phyloP scores from a whole-genome alignment of 306 rosid species.

The Casuarina cunninghamiana region DNA sequence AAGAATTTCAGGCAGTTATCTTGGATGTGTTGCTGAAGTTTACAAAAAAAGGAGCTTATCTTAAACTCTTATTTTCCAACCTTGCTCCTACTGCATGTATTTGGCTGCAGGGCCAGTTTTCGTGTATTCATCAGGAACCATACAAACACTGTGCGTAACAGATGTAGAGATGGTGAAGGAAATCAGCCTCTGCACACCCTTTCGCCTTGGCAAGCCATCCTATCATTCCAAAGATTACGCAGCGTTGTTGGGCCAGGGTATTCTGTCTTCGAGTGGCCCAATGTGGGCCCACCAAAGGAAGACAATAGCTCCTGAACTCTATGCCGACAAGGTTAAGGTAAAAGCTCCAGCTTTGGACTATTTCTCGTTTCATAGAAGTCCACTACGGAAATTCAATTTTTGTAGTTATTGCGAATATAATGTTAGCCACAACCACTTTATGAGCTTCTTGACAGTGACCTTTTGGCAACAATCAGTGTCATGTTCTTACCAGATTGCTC shows the following conservation, averaged over 20 bases:
- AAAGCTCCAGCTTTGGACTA: too few species aligned
- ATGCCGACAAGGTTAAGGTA: constrained; percentile 45
- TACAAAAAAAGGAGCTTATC: too few species aligned
- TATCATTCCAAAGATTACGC: constrained; percentile 30
- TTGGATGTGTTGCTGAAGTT: too few species aligned
- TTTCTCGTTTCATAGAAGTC: too few species aligned
- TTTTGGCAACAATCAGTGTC: too few species aligned
- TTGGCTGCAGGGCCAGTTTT: constrained; percentile 33
- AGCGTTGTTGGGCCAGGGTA: constrained; percentile 41
- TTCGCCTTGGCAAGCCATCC: constrained; percentile 41
- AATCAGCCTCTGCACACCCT: constrained; percentile 26
- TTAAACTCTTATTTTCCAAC: not conserved
- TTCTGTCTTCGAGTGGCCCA: constrained; percentile 38
- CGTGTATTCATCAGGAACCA: constrained; percentile 33
- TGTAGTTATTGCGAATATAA: too few species aligned
- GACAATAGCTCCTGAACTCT: constrained; percentile 45
- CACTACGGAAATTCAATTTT: too few species aligned
- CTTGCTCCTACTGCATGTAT: not conserved
- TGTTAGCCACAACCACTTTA: too few species aligned
- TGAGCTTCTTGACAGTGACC: too few species aligned
- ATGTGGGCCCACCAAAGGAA: constrained; percentile 47
- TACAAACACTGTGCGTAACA: constrained; percentile 28
- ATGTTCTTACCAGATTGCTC: too few species aligned
- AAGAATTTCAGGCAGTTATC: too few species aligned
- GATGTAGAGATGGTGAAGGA: constrained; percentile 42